Conservation (phyloP, 2,329 filamentous ascomycete species). For the Nannizzia gypsea region DNA sequence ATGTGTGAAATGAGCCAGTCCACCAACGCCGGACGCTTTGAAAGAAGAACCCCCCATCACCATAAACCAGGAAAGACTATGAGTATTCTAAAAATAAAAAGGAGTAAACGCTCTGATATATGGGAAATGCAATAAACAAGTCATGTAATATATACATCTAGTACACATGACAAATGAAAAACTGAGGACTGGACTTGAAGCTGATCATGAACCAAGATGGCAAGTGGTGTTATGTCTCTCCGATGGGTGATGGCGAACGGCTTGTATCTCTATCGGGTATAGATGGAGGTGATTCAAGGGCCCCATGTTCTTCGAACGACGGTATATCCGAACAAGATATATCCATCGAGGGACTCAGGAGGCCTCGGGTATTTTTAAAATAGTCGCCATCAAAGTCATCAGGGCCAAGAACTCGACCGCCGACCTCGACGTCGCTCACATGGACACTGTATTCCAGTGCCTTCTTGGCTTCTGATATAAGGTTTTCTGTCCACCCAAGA, state of each 20-base stretch:
- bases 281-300: not conserved
- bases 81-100: not conserved
- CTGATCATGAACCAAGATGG: not conserved
- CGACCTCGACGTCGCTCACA: constrained; percentile 67
- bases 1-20: not conserved
- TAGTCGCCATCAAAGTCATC: constrained; percentile 47
- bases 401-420: constrained; percentile 61
- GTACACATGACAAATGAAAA: not conserved
- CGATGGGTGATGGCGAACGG: not conserved
- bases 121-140: not conserved
- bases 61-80: not conserved
- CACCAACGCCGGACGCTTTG: not conserved
- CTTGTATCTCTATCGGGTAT: not conserved
- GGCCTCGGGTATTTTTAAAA: constrained; percentile 22
- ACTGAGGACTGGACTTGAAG: not conserved
- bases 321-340: not conserved
- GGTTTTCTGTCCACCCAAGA: constrained; percentile 74
- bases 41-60: not conserved
- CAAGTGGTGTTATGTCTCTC: not conserved
- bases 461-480: constrained; percentile 79
- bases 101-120: not conserved
- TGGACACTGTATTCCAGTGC: constrained; percentile 73
- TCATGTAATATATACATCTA: not conserved
- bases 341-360: constrained; percentile 22
- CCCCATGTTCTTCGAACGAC: not conserved